Evolutionary conservation across 1,139 yeast species (phyloP).

Genomic region (Sugiyamaella neomexicana): DNA sequence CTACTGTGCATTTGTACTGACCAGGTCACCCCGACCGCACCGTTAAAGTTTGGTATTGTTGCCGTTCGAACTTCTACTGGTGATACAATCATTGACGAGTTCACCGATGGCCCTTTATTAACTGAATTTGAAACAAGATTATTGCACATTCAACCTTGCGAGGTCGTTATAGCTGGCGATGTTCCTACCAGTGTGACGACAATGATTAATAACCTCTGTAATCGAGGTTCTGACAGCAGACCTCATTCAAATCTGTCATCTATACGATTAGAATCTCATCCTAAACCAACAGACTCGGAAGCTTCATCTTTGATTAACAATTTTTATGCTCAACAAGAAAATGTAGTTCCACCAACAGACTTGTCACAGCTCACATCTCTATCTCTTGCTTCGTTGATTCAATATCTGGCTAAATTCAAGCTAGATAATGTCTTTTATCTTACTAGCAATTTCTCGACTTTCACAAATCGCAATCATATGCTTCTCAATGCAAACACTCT

Average conservation of each 20-base stretch:
- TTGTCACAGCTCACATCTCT: conserved; percentile 1
- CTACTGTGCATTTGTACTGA: conserved; percentile 29
- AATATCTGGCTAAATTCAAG: conserved; percentile 62
- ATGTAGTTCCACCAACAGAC: conserved; percentile 1
- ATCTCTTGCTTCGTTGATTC: conserved; percentile 42
- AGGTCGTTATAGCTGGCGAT: conserved; percentile 53
- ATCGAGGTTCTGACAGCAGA: conserved; percentile 4
- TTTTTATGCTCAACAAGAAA: conserved; percentile 19
- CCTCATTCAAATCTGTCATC: neutral
- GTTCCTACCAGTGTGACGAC: conserved; percentile 41
- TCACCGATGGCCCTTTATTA: conserved; percentile 55
- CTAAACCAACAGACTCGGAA: conserved; percentile 7
- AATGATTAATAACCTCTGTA: conserved; percentile 29
- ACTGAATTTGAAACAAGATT: conserved; percentile 72
- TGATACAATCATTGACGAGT: conserved; percentile 68
- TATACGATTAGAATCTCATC: conserved; percentile 16
- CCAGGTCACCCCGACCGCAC: neutral
- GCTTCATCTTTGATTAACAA: conserved; percentile 21
- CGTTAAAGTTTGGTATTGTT: conserved; percentile 47
- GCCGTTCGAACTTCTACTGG: conserved; percentile 81
- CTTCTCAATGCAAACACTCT: conserved; percentile 67
- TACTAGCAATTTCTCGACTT: conserved; percentile 51
- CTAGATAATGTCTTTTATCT: conserved; percentile 59
- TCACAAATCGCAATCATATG: conserved; percentile 59
- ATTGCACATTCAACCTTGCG: conserved; percentile 72